Base-by-base conservation (phyloP, 495 filamentous ascomycete genomes). In the Talaromyces stipitatus region DNA sequence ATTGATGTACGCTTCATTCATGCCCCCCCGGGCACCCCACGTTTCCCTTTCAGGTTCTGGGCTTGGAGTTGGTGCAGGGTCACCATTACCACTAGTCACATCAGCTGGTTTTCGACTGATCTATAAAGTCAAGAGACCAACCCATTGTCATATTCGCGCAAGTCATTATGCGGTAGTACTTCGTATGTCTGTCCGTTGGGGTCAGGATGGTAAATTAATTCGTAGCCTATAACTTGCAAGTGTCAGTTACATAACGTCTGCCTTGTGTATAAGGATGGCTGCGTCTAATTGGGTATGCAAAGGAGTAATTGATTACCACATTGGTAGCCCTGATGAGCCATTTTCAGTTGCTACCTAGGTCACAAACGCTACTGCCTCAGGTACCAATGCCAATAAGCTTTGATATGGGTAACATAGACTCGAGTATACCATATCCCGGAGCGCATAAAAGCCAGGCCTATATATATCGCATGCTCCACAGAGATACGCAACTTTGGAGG, bases 381-480 rank as follows among this genome's bases (percentile, higher is more conserved):
- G 20, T 11, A 28, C 36, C 26, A 48, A 45, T n/a, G 30, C 26
- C n/a, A 45, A 16, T 29, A 18, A 18, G 5, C 16, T 16, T 32
- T n/a, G 48, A 11, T 41, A 48, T 26, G 23, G 45, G 22, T 32
- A 59, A 38, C 54, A 23, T 61, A 67, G 61, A 58, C 57, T 66
- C 68, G 20, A 46, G 16, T 61, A 67, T 63, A 58, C 57, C 67
- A 68, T 24, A 24, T 26, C 45, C 12, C 9, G 45, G 12, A 11
- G 45, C 22, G 45, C 14, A 48, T 26, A 10, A 26, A n/a, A 8
- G 45, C 10, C 10, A 12, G 20, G 12, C 9, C 18, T 24, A 20
- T 24, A 48, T 3, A n/a, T 26, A 47, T 48, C 24, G 20, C 45
- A 10, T 26, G 20, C 22, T 48, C 20, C 24, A 41, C 36, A 41